These are phyloP conservation scores for Phytophthora vignae DNA, from an alignment of 352 stramenopile genomes.

Conservation along the genomic window DNA sequence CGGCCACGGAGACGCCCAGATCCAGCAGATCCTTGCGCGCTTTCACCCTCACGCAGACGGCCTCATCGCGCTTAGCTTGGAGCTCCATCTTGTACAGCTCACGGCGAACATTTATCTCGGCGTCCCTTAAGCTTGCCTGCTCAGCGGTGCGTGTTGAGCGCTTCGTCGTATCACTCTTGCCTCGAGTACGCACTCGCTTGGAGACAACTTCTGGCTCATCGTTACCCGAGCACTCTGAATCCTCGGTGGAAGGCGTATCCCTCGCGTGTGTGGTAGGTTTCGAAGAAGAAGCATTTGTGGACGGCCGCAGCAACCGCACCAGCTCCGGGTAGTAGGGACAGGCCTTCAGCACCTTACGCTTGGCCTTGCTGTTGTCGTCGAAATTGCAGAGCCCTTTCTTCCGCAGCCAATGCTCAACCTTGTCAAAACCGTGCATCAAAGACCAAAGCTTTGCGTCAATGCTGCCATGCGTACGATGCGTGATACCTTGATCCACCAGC, in stretches of 20 bases:
- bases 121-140: neutral
- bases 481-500: conserved; percentile 11
- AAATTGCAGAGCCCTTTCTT: conserved; percentile 24
- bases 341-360: conserved; percentile 34
- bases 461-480: conserved; percentile 1
- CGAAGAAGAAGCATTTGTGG: neutral
- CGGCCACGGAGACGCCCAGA: conserved; percentile 30
- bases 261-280: neutral
- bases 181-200: neutral
- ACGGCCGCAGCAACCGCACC: neutral
- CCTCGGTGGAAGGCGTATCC: neutral
- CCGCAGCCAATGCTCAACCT: conserved; percentile 32
- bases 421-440: conserved; percentile 23
- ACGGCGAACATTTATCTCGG: conserved; percentile 17
- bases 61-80: conserved; percentile 43
- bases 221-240: neutral
- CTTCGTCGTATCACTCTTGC: neutral
- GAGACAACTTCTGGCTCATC: neutral
- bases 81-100: conserved; percentile 47
- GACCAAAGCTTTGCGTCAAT: conserved; percentile 14
- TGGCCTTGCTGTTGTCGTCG: conserved; percentile 19
- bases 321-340: conserved; percentile 37
- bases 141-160: neutral
- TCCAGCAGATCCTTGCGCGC: conserved; percentile 50
- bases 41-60: conserved; percentile 42